A percentile compares a stretch with the other conserved stretches of the same genome.
These are phyloP conservation scores for Pseudopyrenochaeta lycopersici DNA, from an alignment of 2,329 filamentous ascomycete genomes.

Conservation along the genomic window DNA sequence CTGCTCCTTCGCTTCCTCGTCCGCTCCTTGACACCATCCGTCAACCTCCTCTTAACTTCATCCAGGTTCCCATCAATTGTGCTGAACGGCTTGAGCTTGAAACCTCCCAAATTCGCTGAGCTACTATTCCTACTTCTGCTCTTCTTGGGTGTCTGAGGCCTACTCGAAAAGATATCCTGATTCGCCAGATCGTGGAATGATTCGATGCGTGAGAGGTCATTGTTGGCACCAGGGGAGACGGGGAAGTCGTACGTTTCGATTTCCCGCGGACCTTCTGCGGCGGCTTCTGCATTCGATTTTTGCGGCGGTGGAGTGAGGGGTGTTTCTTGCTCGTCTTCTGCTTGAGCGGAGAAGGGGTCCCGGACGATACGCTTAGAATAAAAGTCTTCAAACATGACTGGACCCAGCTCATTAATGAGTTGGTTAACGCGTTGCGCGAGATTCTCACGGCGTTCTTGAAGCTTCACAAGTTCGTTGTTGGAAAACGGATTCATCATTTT, in stretches of 20 bases:
- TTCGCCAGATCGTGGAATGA: conserved; percentile 90
- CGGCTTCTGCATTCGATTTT: conserved; percentile 28
- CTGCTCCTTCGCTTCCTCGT: conserved; percentile 65
- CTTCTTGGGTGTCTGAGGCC: conserved; percentile 81
- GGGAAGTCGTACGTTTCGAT: conserved; percentile 40
- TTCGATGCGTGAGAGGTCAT: conserved; percentile 77
- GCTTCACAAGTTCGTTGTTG: conserved; percentile 81
- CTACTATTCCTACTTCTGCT: conserved; percentile 72
- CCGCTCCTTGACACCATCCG: conserved; percentile 83
- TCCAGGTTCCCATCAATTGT: conserved; percentile 74
- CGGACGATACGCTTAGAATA: conserved; percentile 50
- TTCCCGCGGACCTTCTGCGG: conserved; percentile 19
- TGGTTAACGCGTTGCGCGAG: conserved; percentile 86
- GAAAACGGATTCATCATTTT: conserved; percentile 86
- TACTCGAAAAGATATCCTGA: conserved; percentile 89
- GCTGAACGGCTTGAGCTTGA: conserved; percentile 76
- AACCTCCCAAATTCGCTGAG: conserved; percentile 64
- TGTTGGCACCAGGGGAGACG: conserved; percentile 28
- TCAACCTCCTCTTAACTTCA: conserved; percentile 83
- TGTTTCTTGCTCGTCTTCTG: conserved; percentile 13
- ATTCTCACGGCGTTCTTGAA: conserved; percentile 75
- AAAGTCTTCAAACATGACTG: conserved; percentile 95
- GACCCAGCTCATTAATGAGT: conserved; percentile 92
- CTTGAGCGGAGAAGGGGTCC: conserved; percentile 41
- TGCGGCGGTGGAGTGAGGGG: conserved; percentile 32